These are phyloP conservation scores for Porcisia hertigi DNA, from an alignment of 208 protist species.

Conservation along the genomic window DNA sequence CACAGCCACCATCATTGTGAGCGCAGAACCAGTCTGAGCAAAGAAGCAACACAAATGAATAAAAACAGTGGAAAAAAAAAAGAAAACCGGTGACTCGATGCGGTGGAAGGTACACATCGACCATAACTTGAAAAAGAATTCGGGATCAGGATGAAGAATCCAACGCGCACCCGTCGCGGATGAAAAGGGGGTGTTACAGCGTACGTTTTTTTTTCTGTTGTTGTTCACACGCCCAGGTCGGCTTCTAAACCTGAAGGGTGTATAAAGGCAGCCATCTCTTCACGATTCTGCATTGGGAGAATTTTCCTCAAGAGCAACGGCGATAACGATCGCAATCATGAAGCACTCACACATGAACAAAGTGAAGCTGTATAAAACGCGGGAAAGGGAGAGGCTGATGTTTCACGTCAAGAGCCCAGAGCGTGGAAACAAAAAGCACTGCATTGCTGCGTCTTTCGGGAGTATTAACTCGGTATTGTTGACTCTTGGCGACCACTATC, in stretches of 20 bases:
- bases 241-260: background rate
- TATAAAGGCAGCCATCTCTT: background rate
- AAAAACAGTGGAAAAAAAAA: background rate
- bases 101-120: background rate
- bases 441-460: too few species aligned
- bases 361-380: background rate
- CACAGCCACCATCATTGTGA: conserved; percentile 24
- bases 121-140: too few species aligned
- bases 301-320: too few species aligned
- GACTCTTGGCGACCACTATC: too few species aligned
- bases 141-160: background rate
- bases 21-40: background rate
- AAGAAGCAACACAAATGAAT: conserved; percentile 1
- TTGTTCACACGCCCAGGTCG: background rate
- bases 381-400: too few species aligned
- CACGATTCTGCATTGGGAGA: too few species aligned
- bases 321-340: too few species aligned
- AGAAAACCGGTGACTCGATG: background rate
- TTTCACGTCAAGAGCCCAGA: too few species aligned
- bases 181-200: background rate
- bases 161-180: background rate
- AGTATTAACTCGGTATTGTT: too few species aligned
- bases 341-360: background rate
- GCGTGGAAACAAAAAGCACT: too few species aligned
- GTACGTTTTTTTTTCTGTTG: background rate